These are phyloP conservation scores for Saccharum spontaneum DNA, from an alignment of 176 grass and related monocot genomes.

Conservation along the genomic window DNA sequence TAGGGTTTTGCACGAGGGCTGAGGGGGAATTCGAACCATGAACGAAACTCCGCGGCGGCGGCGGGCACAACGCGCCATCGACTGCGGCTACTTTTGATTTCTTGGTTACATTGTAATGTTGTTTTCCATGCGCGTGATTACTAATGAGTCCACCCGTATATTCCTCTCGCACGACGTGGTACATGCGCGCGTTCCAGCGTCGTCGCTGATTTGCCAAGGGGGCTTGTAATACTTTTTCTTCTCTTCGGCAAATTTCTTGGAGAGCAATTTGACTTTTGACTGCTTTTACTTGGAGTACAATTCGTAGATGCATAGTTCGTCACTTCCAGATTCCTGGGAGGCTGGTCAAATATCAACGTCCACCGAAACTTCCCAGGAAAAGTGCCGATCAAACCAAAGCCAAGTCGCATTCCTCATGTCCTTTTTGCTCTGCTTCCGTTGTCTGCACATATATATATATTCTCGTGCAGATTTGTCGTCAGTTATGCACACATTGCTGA, in stretches of 20 bases:
- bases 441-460: conserved; percentile 12
- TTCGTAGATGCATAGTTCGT: conserved; percentile 11
- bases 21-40: neutral
- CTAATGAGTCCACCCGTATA: neutral
- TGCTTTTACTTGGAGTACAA: neutral
- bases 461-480: neutral
- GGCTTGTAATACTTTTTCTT: neutral
- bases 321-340: neutral
- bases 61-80: neutral
- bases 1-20: neutral
- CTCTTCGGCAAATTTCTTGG: neutral
- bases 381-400: neutral
- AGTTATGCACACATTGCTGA: neutral
- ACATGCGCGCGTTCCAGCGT: neutral
- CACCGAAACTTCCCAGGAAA: neutral
- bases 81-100: neutral
- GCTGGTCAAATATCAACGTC: conserved; percentile 7
- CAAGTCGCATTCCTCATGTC: conserved; percentile 3
- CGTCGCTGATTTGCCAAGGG: neutral
- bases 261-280: conserved; percentile 15
- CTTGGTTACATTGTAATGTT: neutral
- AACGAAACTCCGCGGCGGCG: neutral
- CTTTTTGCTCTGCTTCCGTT: neutral
- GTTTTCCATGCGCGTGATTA: neutral
- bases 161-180: neutral